A percentile compares a stretch with the other conserved stretches of the same genome.
phyloP scores from a whole-genome alignment of 1,284 basidiomycete species.

The Puccinia polysora region DNA sequence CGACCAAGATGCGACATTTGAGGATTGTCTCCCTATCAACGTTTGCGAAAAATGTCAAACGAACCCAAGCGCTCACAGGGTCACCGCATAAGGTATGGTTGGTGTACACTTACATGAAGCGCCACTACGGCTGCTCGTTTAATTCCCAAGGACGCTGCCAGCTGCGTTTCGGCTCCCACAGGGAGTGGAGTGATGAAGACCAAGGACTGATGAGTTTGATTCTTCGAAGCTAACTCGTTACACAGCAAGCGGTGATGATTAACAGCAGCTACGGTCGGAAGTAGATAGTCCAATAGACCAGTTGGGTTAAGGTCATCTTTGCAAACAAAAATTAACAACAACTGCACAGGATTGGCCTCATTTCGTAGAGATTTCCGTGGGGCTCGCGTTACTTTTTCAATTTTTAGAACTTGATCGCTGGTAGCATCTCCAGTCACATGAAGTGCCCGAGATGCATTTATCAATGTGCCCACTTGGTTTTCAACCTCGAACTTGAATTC shows the following conservation, averaged over 20 bases:
- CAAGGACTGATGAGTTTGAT: not conserved
- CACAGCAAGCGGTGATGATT: slow-evolving; percentile 13
- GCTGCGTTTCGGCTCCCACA: slow-evolving; percentile 6
- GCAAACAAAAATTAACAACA: slow-evolving; percentile 28
- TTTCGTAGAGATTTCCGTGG: not conserved
- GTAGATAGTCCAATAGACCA: slow-evolving; percentile 39
- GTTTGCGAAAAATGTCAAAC: not conserved
- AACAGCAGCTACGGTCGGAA: slow-evolving; percentile 18
- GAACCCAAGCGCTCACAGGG: not conserved
- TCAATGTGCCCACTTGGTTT: not conserved
- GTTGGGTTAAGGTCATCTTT: slow-evolving; percentile 28
- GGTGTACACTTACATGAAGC: slow-evolving; percentile 9
- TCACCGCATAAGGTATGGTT: too few species aligned
- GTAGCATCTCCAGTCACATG: not conserved
- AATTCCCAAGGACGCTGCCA: slow-evolving; percentile 23
- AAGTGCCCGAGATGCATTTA: not conserved
- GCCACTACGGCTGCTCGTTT: slow-evolving; percentile 25
- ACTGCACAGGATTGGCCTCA: not conserved
- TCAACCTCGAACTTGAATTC: too few species aligned
- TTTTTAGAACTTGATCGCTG: not conserved
- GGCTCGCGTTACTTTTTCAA: not conserved
- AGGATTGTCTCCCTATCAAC: not conserved
- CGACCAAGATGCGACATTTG: not conserved
- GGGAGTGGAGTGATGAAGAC: slow-evolving; percentile 16
- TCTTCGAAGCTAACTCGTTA: not conserved